Conservation (phyloP, 2,329 filamentous ascomycete genomes). For the Ophiosphaerella korrae region DNA sequence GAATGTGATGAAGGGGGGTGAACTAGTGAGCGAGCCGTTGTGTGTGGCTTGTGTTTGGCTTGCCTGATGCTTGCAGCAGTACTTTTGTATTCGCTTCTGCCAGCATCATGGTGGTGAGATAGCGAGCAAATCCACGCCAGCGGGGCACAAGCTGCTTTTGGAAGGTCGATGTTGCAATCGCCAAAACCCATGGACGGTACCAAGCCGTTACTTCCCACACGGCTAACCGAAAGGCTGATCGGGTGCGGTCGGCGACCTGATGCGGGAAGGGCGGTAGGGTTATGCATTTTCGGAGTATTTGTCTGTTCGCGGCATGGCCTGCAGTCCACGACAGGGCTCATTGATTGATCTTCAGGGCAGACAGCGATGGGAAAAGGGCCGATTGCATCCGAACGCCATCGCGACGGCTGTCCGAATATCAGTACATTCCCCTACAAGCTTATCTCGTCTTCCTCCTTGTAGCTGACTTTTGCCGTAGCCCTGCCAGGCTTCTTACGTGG, state of each 20-base stretch:
- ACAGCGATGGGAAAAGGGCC: conserved; percentile 8
- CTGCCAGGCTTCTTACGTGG: conserved; percentile 36
- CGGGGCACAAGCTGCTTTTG: too few relatives aligned
- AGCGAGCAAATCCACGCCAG: too few relatives aligned
- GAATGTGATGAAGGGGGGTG: conserved; percentile 5
- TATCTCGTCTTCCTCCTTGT: conserved; percentile 44
- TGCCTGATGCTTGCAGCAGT: not conserved
- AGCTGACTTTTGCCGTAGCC: conserved; percentile 34
- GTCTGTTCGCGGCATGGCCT: conserved; percentile 3
- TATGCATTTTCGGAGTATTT: conserved; percentile 16
- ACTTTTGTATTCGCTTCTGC: not conserved
- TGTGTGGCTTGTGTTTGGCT: not conserved
- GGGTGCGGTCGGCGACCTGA: conserved; percentile 6
- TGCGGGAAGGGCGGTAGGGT: conserved; percentile 23
- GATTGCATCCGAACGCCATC: not conserved
- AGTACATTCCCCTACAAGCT: conserved; percentile 18
- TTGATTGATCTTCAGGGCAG: conserved; percentile 3
- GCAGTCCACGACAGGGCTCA: too few relatives aligned
- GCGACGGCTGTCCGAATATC: not conserved
- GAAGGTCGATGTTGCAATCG: conserved; percentile 2
- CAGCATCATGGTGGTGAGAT: not conserved
- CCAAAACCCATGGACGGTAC: not conserved
- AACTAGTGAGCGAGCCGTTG: not conserved
- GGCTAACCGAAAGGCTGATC: not conserved
- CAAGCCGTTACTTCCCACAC: not conserved